Evolutionary conservation across 1,284 basidiomycete genomes (phyloP), one percentile per base, ranked within the genome.

Genomic region (Ceratobasidium sp.): DNA sequence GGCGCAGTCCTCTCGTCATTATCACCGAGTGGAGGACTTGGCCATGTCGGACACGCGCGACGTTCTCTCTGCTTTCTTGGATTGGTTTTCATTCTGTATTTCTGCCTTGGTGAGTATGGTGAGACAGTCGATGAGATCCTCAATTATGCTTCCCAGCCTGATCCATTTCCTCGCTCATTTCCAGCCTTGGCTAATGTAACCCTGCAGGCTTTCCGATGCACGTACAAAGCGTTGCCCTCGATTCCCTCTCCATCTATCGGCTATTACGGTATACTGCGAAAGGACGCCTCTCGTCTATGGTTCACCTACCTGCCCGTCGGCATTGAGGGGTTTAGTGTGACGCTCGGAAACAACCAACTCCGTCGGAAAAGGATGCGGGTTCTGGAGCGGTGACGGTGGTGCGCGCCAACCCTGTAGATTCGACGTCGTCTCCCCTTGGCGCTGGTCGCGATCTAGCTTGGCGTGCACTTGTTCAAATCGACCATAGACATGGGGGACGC

Each of bases 121-220:
- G 88, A 94, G 82, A 98, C 96, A 0, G 96, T 99, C 23, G 97
- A 98, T 82, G 95, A 99, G 84, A 96, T 99, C 79, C 86, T 98
- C 59, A 87, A 91, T 79, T 98, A 96, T 84, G 97, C 96, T 18
- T 86, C 96, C 55, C 94, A 96, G 82, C 94, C 96, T 81, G 95
- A 96, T 96, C 80, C 75, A 90, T 85, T 33, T 54, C 41, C 10
- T 52, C 41, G 69, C 69, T 27, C 78, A 52, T 60, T 50, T 18
- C 8, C 18, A 5, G n/a, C 20, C 55, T 79, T 59, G 52, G 44
- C 60, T 30, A 75, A 64, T 10, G 7, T 55, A 60, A 38, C 35
- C 59, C 30, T 64, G 14, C 66, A 96, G 95, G 94, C 8, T 98
- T 98, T 86, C 85, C 98, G 81, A 84, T 95, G 81, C 99, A 99